These are phyloP conservation scores for Didymella glomerata DNA, from an alignment of 2,329 filamentous ascomycete genomes.

Conservation along the genomic window DNA sequence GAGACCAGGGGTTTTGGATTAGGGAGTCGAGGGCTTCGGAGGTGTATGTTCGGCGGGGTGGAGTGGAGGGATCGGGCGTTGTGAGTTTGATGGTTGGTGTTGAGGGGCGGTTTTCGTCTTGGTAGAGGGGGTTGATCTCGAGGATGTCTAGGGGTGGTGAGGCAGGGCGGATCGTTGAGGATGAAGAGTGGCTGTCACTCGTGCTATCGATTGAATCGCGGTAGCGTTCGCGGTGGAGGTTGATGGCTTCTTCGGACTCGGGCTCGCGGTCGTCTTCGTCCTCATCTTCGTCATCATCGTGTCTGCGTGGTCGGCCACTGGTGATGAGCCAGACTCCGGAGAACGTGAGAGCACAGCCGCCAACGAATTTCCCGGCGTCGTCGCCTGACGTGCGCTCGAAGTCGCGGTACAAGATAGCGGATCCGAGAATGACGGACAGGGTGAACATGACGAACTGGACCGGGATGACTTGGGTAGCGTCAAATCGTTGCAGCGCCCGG, in stretches of 20 bases:
- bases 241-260: constrained; percentile 54
- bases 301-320: constrained; percentile 67
- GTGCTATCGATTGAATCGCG: constrained; percentile 40
- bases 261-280: constrained; percentile 61
- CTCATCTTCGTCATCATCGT: constrained; percentile 56
- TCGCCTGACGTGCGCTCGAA: constrained; percentile 82
- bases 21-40: constrained; percentile 31
- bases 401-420: constrained; percentile 90
- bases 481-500: constrained; percentile 86
- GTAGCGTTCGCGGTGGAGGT: constrained; percentile 52
- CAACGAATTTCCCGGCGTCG: constrained; percentile 84
- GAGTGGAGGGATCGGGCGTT: constrained; percentile 27
- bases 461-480: constrained; percentile 97
- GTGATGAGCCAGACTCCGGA: constrained; percentile 98
- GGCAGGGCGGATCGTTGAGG: constrained; percentile 37
- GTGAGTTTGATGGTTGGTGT: constrained; percentile 38
- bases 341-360: constrained; percentile 91
- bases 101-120: constrained; percentile 27
- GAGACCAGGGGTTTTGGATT: constrained; percentile 43
- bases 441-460: constrained; percentile 98
- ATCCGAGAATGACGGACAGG: constrained; percentile 91
- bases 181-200: constrained; percentile 25
- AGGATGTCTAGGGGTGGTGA: constrained; percentile 32
- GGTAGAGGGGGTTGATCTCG: constrained; percentile 28
- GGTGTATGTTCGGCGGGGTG: constrained; percentile 21